A percentile compares a stretch with the other conserved stretches of the same genome.
Evolutionary conservation across 495 filamentous ascomycete species (phyloP).

Genomic region (Eremomyces bilateralis): DNA sequence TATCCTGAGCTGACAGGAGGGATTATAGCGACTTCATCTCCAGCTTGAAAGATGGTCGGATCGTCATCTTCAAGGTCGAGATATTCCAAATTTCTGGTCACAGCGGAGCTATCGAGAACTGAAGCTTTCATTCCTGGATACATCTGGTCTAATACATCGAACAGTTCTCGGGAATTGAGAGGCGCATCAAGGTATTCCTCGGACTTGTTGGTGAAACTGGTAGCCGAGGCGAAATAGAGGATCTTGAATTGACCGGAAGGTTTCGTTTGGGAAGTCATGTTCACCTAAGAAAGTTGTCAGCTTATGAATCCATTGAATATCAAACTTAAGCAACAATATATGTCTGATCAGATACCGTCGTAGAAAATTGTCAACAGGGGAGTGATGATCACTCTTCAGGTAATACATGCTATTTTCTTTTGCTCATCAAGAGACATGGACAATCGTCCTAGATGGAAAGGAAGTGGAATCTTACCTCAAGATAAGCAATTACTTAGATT

Average conservation of each 20-base stretch:
- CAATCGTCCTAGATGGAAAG: no score
- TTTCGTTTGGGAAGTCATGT: no score
- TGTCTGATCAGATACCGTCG: no score
- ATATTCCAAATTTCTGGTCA: conserved; percentile 79
- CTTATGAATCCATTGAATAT: no score
- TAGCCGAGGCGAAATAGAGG: conserved; percentile 71
- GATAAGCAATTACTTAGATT: no score
- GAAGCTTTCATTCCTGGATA: conserved; percentile 62
- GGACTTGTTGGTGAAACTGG: conserved; percentile 47
- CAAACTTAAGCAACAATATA: no score
- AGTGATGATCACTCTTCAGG: no score
- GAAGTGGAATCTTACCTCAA: no score
- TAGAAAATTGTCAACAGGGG: no score
- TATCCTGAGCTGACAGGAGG: conserved; percentile 85
- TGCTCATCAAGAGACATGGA: no score
- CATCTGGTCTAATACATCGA: conserved; percentile 43
- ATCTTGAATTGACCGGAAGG: conserved; percentile 49
- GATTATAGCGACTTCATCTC: conserved; percentile 86
- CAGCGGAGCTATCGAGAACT: conserved; percentile 52
- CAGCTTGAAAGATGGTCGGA: conserved; percentile 32
- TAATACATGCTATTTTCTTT: no score
- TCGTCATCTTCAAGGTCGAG: conserved; percentile 39
- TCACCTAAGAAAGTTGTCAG: no score
- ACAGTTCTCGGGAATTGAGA: conserved; percentile 41
- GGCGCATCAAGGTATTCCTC: conserved; percentile 56